A percentile compares a stretch with the other conserved stretches of the same genome.
Evolutionary conservation across 2,329 filamentous ascomycete genomes (phyloP).

Genomic region (Coniochaeta sp.): DNA sequence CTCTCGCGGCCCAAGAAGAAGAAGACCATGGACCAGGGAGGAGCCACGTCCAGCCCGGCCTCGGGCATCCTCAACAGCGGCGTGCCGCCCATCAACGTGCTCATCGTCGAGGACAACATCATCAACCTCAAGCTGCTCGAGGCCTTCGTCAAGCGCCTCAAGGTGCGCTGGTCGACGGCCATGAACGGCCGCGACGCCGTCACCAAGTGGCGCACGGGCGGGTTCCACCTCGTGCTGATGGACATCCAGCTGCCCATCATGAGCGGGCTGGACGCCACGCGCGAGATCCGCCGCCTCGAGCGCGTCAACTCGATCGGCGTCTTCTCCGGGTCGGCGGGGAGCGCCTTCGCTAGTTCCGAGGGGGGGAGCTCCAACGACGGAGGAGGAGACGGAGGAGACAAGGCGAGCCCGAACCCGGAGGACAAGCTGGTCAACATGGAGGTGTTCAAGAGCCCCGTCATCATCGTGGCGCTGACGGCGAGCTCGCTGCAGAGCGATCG

Average conservation of each 20-base stretch:
- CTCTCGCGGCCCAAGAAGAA: conserved; percentile 37
- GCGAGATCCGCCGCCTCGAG: conserved; percentile 87
- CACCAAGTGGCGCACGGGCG: conserved; percentile 83
- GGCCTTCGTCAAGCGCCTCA: conserved; percentile 90
- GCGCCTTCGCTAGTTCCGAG: conserved; percentile 1
- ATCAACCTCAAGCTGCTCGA: conserved; percentile 93
- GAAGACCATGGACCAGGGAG: conserved; percentile 40
- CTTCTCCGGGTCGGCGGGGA: conserved; percentile 55
- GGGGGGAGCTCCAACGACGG: conserved; percentile 19
- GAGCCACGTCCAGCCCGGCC: conserved; percentile 38
- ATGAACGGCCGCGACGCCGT: conserved; percentile 93
- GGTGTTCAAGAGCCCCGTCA: conserved; percentile 92
- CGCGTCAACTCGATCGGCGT: conserved; percentile 88
- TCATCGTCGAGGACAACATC: conserved; percentile 97
- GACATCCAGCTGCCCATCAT: conserved; percentile 97
- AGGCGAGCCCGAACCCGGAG: conserved; percentile 47
- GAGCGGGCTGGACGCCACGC: conserved; percentile 90
- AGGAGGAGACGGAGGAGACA: too few species aligned
- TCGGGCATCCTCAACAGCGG: conserved; percentile 68
- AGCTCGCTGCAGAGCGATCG: conserved; percentile 92
- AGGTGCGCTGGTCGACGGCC: conserved; percentile 94
- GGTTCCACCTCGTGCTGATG: conserved; percentile 96
- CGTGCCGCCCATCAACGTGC: conserved; percentile 91
- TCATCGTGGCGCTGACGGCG: conserved; percentile 93
- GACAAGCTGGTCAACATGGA: conserved; percentile 62